Conservation (phyloP, 352 stramenopile species). For the Pythium sp. region DNA sequence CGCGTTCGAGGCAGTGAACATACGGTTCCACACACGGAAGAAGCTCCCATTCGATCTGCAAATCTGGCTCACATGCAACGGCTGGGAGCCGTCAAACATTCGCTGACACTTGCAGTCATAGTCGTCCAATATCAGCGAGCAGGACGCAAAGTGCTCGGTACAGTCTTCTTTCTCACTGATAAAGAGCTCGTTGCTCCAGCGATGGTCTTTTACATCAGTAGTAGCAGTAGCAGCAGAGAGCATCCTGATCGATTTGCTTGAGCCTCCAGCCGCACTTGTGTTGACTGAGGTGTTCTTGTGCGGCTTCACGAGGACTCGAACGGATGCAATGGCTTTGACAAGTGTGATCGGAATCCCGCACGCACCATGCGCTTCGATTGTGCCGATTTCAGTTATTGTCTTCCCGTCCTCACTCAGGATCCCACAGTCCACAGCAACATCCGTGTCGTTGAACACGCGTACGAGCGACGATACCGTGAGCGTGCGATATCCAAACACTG, state of each 20-base stretch:
- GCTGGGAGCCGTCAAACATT: constrained; percentile 74
- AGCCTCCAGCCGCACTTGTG: neutral
- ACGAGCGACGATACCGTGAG: constrained; percentile 80
- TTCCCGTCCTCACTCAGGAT: constrained; percentile 58
- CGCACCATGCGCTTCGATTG: constrained; percentile 58
- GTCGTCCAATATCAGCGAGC: constrained; percentile 64
- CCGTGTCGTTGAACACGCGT: constrained; percentile 74
- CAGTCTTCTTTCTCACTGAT: constrained; percentile 66
- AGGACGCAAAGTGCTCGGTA: constrained; percentile 58
- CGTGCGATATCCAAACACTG: constrained; percentile 63
- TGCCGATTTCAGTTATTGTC: constrained; percentile 53
- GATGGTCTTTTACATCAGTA: constrained; percentile 39
- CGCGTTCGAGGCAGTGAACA: constrained; percentile 66
- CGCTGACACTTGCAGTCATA: constrained; percentile 75
- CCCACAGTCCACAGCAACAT: constrained; percentile 52
- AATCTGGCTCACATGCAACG: constrained; percentile 66
- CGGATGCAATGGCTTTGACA: constrained; percentile 45
- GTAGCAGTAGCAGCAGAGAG: neutral
- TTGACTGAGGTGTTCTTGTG: constrained; percentile 18
- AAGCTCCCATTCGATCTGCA: constrained; percentile 69
- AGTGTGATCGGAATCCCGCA: constrained; percentile 69
- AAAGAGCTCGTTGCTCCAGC: constrained; percentile 83
- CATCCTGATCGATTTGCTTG: neutral
- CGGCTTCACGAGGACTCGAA: constrained; percentile 66
- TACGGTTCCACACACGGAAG: constrained; percentile 59